Evolutionary conservation across 768 basidiomycete genomes (phyloP).

Genomic region (Leccinum subtestaceum): DNA sequence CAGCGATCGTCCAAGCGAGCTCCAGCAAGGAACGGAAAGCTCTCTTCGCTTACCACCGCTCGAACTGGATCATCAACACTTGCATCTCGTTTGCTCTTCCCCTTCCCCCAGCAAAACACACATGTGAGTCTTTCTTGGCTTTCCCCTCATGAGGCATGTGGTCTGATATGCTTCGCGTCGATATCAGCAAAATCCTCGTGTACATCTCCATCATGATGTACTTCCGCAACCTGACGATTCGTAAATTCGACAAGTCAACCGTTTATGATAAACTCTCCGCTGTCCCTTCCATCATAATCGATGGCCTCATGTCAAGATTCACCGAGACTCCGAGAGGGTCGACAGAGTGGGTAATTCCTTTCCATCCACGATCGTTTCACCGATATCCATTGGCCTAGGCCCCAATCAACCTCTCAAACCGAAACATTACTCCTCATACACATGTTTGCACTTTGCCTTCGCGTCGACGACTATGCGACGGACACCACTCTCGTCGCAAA

Average conservation of each 20-base stretch:
- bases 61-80: constrained; percentile 66
- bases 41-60: constrained; percentile 59
- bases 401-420: constrained; percentile 56
- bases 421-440: constrained; percentile 73
- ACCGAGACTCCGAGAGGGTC: constrained; percentile 72
- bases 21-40: constrained; percentile 48
- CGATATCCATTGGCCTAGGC: constrained; percentile 27
- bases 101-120: constrained; percentile 55
- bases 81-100: constrained; percentile 40
- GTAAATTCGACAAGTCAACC: constrained; percentile 46
- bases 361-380: neutral
- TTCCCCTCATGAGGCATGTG: neutral
- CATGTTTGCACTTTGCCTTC: constrained; percentile 78
- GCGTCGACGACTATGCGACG: constrained; percentile 72
- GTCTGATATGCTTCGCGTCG: constrained; percentile 1
- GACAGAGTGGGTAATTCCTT: constrained; percentile 45
- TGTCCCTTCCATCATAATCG: constrained; percentile 64
- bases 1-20: constrained; percentile 51
- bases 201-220: constrained; percentile 83
- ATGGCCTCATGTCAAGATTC: constrained; percentile 58
- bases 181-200: constrained; percentile 62
- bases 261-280: constrained; percentile 54
- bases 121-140: constrained; percentile 43
- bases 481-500: constrained; percentile 66
- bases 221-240: constrained; percentile 50